Evolutionary conservation across 805 yeast species (phyloP), one percentile per base, ranked within the genome.

Genomic region (Candida tammaniensis): DNA sequence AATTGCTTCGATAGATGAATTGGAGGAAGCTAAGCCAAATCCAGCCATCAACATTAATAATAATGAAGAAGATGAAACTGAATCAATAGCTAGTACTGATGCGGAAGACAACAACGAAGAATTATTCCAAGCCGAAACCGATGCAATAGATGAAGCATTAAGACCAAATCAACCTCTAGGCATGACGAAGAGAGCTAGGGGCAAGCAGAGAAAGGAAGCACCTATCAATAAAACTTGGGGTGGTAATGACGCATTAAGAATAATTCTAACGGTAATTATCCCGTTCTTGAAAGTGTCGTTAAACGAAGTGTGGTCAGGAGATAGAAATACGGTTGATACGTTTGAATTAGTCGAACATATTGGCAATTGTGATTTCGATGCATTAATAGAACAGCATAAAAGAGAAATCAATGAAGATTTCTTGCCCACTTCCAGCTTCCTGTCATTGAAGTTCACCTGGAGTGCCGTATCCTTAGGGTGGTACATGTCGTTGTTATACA

Each of bases 401-500:
- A 31, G 53, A 3, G 49, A 70, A 51, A 53, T 68, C 23, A 61
- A 49, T 36, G 49, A 44, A 37, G 78, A 76, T 40, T 74, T 63
- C 40, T 48, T 68, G 20, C 70, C 74, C 0, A 57, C 55, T 12
- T 57, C 70, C 0, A 61, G 64, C 3, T 67, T 24, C 22, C 57
- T 57, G 19, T 47, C 71, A 3, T 59, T 82, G 42, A 64, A 53
- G 39, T 81, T 85, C 45, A 53, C 60, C 4, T 86, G 95, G 95
- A 71, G 75, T 24, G 61, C 61, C 34, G 50, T 68, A 16, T 78
- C 86, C 0, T 59, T 84, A 16, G 89, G 88, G 0, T 86, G 95
- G 95, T 85, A 85, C 55, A 68, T 72, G 24, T 71, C 83, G 4
- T 61, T 82, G 7, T 48, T 85, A 17, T 82, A 85, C 80, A 76